Evolutionary conservation across 192 early-diverging fungal species (phyloP).

Genomic region (Umbelopsis isabellina): DNA sequence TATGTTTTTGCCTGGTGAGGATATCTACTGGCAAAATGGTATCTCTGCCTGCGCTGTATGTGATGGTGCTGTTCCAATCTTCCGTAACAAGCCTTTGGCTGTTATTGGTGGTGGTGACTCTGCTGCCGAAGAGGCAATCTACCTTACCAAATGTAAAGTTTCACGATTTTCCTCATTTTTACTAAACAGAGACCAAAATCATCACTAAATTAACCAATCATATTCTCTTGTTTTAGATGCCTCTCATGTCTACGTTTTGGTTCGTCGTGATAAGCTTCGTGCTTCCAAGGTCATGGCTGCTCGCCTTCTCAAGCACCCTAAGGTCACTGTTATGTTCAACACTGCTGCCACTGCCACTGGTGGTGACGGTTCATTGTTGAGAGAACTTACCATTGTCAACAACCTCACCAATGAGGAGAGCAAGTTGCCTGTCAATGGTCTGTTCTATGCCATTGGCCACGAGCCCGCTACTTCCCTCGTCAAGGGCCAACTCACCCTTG

Average conservation of each 20-base stretch:
- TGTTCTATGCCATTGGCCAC: slow-evolving; percentile 99
- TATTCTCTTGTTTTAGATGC: slow-evolving; percentile 48
- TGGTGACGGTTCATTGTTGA: slow-evolving; percentile 84
- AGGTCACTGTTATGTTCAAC: slow-evolving; percentile 94
- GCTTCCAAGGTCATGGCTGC: slow-evolving; percentile 98
- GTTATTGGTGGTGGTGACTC: slow-evolving; percentile 98
- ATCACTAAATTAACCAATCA: background rate
- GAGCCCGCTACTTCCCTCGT: slow-evolving; percentile 81
- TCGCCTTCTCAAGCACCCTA: slow-evolving; percentile 82
- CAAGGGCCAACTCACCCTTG: slow-evolving; percentile 77
- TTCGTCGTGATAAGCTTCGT: slow-evolving; percentile 93
- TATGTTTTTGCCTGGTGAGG: slow-evolving; percentile 87
- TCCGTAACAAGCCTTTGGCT: slow-evolving; percentile 92
- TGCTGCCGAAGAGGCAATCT: slow-evolving; percentile 94
- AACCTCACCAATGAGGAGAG: slow-evolving; percentile 70
- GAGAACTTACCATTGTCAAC: slow-evolving; percentile 72
- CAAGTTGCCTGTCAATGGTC: slow-evolving; percentile 79
- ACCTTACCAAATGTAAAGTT: slow-evolving; percentile 86
- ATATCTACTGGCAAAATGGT: slow-evolving; percentile 96
- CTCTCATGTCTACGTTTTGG: slow-evolving; percentile 91
- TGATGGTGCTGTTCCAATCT: slow-evolving; percentile 97
- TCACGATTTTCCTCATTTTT: background rate
- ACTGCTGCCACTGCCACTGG: slow-evolving; percentile 81
- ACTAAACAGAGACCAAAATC: too few species aligned
- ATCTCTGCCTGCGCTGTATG: slow-evolving; percentile 99